phyloP scores from a whole-genome alignment of 768 basidiomycete genomes.

The Suillus fuscotomentosus region DNA sequence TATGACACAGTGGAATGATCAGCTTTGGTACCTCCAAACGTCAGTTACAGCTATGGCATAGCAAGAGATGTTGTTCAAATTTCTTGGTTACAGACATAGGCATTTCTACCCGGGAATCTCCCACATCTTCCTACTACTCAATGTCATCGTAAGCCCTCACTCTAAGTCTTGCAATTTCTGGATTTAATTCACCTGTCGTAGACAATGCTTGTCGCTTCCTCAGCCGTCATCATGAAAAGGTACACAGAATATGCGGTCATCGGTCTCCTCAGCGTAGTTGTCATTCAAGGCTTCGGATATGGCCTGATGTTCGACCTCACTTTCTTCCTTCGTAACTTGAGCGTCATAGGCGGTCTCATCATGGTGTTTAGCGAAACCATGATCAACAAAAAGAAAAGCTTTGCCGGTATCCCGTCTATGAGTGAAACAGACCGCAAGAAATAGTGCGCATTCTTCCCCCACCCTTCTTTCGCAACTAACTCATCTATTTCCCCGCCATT shows the following conservation, averaged over 20 bases:
- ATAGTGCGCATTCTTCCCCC: conserved; percentile 62
- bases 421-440: conserved; percentile 97
- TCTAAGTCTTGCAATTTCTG: not conserved
- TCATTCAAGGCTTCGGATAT: conserved; percentile 97
- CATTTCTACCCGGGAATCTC: conserved; percentile 95
- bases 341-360: conserved; percentile 95
- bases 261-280: conserved; percentile 86
- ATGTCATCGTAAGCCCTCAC: conserved; percentile 76
- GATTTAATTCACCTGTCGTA: conserved; percentile 29
- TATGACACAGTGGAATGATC: conserved; percentile 92
- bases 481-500: not conserved
- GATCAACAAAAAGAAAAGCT: conserved; percentile 80
- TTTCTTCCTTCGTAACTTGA: conserved; percentile 99
- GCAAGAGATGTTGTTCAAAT: conserved; percentile 8
- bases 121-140: conserved; percentile 87
- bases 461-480: not conserved
- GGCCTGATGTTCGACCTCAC: conserved; percentile 99
- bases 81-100: conserved; percentile 64
- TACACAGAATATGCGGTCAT: conserved; percentile 88
- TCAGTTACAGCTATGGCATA: conserved; percentile 38
- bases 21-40: conserved; percentile 98
- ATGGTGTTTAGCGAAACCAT: conserved; percentile 99
- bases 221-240: conserved; percentile 82
- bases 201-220: conserved; percentile 88
- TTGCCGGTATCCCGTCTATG: conserved; percentile 87